These are phyloP conservation scores for Pythium apleroticum DNA, from an alignment of 352 stramenopile genomes.

Conservation along the genomic window DNA sequence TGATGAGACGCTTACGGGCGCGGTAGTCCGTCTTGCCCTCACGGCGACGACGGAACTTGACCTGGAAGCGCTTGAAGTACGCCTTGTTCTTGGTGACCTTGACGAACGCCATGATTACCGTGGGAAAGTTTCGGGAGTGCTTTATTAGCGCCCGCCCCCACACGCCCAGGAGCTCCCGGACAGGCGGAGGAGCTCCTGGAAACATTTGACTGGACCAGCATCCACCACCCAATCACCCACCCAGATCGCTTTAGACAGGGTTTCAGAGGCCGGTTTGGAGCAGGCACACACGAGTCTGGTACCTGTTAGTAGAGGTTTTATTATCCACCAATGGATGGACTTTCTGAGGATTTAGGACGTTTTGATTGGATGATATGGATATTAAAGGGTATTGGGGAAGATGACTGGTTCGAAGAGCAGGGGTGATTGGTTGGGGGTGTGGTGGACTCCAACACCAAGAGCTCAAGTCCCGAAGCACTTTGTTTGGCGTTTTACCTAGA, in stretches of 20 bases:
- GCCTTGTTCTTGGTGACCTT: constrained; percentile 99
- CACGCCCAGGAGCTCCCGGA: not conserved
- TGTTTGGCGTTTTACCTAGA: constrained; percentile 86
- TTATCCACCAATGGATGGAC: constrained; percentile 41
- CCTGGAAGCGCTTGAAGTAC: constrained; percentile 99
- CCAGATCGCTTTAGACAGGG: constrained; percentile 2
- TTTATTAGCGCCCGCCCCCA: not conserved
- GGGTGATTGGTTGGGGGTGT: constrained; percentile 31
- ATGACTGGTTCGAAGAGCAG: constrained; percentile 75
- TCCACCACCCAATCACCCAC: constrained; percentile 25
- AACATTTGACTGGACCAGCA: constrained; percentile 26
- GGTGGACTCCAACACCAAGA: not conserved
- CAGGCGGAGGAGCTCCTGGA: not conserved
- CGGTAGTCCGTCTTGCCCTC: constrained; percentile 99
- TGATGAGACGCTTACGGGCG: constrained; percentile 97
- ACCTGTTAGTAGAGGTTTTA: constrained; percentile 12
- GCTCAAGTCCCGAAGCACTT: constrained; percentile 46
- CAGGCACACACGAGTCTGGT: not conserved
- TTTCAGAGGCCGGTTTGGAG: not conserved
- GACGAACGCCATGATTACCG: constrained; percentile 92
- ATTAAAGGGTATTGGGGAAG: constrained; percentile 35
- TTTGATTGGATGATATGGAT: constrained; percentile 41
- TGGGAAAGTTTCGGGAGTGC: constrained; percentile 75
- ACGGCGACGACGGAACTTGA: constrained; percentile 97
- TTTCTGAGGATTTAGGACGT: not conserved